phyloP scores from a whole-genome alignment of 2,329 filamentous ascomycete species.

The Colletotrichum camelliae region DNA sequence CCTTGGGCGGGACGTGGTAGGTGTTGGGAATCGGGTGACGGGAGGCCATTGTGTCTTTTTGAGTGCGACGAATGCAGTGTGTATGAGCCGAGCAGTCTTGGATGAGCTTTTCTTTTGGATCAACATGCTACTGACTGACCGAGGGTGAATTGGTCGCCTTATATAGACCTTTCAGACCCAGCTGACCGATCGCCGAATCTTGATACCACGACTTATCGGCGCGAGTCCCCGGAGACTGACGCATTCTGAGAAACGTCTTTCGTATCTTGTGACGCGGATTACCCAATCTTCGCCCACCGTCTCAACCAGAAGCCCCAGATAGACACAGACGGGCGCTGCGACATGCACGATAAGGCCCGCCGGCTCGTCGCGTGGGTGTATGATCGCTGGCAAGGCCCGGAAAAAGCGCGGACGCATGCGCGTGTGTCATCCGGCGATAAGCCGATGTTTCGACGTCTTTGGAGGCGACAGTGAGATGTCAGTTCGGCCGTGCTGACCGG shows the following conservation, averaged over 20 bases:
- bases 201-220: neutral
- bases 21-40: slow-evolving; percentile 1
- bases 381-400: neutral
- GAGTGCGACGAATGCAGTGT: neutral
- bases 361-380: neutral
- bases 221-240: neutral
- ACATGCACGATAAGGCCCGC: neutral
- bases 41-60: neutral
- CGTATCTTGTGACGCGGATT: neutral
- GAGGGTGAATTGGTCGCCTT: neutral
- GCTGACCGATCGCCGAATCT: neutral
- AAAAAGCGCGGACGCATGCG: neutral
- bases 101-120: neutral
- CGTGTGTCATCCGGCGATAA: neutral
- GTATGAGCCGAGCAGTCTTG: rapidly evolving
- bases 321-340: neutral
- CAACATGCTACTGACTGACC: neutral
- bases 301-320: neutral
- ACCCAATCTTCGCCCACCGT: neutral
- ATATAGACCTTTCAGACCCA: neutral
- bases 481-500: neutral
- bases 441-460: neutral
- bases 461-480: too few relatives aligned
- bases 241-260: neutral
- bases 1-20: neutral